Evolutionary conservation across 495 filamentous ascomycete genomes (phyloP).

Genomic region (Penicillium fimorum): DNA sequence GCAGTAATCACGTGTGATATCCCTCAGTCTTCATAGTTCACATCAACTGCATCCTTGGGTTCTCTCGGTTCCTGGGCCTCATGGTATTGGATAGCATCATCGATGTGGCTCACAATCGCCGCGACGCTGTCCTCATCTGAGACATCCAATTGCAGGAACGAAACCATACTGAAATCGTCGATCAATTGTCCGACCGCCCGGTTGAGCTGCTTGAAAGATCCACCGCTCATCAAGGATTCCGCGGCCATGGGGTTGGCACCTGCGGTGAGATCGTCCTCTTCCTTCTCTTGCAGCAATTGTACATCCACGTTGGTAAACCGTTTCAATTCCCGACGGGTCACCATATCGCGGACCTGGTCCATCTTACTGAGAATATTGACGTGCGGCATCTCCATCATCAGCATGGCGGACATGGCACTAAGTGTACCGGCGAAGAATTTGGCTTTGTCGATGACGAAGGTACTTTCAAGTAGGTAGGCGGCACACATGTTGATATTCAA

Average conservation of each 20-base stretch:
- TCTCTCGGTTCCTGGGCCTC: conserved; percentile 94
- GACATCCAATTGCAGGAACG: conserved; percentile 83
- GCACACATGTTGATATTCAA: conserved; percentile 90
- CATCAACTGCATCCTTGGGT: conserved; percentile 73
- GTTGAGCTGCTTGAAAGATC: conserved; percentile 75
- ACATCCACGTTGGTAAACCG: conserved; percentile 82
- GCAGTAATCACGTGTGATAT: background rate
- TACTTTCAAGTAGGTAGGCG: conserved; percentile 92
- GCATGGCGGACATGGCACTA: conserved; percentile 97
- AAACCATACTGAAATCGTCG: conserved; percentile 97
- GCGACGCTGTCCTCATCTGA: conserved; percentile 93
- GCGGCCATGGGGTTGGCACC: conserved; percentile 54
- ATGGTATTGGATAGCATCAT: conserved; percentile 93
- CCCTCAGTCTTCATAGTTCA: conserved; percentile 56
- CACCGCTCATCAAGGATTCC: conserved; percentile 71
- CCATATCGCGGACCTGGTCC: conserved; percentile 85
- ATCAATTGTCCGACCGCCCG: conserved; percentile 83
- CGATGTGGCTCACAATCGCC: conserved; percentile 91
- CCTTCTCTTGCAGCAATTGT: conserved; percentile 69
- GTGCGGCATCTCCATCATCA: conserved; percentile 95
- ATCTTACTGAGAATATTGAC: conserved; percentile 95
- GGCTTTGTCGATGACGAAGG: conserved; percentile 89
- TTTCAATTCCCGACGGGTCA: conserved; percentile 79
- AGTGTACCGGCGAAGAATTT: conserved; percentile 97
- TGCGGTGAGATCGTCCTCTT: conserved; percentile 40